Evolutionary conservation across 345 rosid genomes (phyloP).

Genomic region (Melaleuca alternifolia): DNA sequence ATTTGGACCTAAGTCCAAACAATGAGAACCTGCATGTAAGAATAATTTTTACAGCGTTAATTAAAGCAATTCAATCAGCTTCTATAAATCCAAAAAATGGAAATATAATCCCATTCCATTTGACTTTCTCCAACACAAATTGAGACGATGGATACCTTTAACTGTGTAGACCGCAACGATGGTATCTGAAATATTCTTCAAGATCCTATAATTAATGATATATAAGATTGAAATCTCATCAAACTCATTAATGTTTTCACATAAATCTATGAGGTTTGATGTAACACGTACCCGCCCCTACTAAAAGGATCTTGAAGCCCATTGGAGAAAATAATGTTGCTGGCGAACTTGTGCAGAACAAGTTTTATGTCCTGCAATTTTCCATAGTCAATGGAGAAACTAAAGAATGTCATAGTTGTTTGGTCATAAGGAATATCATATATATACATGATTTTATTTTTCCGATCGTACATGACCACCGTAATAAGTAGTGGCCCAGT

Average conservation of each 20-base stretch:
- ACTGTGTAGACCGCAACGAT: slow-evolving; percentile 16
- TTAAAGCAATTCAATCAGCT: neutral
- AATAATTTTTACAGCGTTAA: neutral
- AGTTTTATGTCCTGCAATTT: neutral
- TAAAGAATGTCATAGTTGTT: neutral
- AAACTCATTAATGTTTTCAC: neutral
- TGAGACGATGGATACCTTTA: slow-evolving; percentile 9
- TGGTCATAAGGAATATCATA: neutral
- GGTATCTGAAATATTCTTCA: slow-evolving; percentile 34
- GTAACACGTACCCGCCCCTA: neutral
- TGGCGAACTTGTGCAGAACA: neutral
- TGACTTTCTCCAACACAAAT: neutral
- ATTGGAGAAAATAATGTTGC: neutral
- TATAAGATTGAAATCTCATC: neutral
- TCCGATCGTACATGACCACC: slow-evolving; percentile 30
- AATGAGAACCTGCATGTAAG: slow-evolving; percentile 24
- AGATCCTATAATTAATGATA: slow-evolving; percentile 1
- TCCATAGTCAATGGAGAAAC: neutral
- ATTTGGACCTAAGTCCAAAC: slow-evolving; percentile 16
- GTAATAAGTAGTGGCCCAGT: slow-evolving; percentile 37
- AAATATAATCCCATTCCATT: neutral
- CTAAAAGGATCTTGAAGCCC: neutral
- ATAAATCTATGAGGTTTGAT: neutral
- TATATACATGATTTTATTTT: neutral
- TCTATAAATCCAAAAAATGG: neutral